Base-by-base conservation (phyloP, 1,284 basidiomycete genomes). In the Spongispora temasekensis region DNA sequence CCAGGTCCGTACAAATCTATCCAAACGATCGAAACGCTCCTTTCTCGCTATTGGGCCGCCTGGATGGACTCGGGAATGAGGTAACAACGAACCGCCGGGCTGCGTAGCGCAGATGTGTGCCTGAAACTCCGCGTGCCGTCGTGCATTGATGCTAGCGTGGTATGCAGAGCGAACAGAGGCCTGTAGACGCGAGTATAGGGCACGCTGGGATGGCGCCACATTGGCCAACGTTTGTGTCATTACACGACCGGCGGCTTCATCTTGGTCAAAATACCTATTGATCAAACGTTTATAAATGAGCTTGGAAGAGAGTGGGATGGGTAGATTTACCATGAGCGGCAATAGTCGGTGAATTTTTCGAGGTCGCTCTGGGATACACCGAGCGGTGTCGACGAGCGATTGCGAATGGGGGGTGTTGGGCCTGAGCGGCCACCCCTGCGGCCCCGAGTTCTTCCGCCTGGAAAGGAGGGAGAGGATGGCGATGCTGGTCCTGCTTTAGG, bases 211-310 rank as follows among this genome's bases (percentile, higher is more conserved):
- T 9, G 89, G 83, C n/a, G 86, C 85, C n/a, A 91, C 80, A 40
- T 84, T 88, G 46, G 88, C 80, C 56, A 93, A 77, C 6, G 84
- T 90, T 66, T 91, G 86, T n/a, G 89, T 89, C 87, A 93, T 91
- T 59, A 80, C 76, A 56, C 84, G 84, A 31, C 90, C 88, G 30
- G 90, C 82, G 65, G 84, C 80, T 68, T 91, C 87, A 68, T 91
- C 87, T 72, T 92, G 90, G 62, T 85, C 78, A 72, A 86, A 92
- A 73, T 91, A 92, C 90, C 90, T 92, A 65, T n/a, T n/a, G n/a
- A n/a, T 50, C 53, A 58, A 63, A 46, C n/a, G 28, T 23, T 35
- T 2, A 21, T 8, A n/a, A 21, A 28, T 17, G 55, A 52, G 35
- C 25, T 25, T 27, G 28, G 53, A 44, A 46, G 34, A 5, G 25